These are phyloP conservation scores for Nyssa sinensis DNA, from an alignment of 148 eudicot species.

Conservation along the genomic window DNA sequence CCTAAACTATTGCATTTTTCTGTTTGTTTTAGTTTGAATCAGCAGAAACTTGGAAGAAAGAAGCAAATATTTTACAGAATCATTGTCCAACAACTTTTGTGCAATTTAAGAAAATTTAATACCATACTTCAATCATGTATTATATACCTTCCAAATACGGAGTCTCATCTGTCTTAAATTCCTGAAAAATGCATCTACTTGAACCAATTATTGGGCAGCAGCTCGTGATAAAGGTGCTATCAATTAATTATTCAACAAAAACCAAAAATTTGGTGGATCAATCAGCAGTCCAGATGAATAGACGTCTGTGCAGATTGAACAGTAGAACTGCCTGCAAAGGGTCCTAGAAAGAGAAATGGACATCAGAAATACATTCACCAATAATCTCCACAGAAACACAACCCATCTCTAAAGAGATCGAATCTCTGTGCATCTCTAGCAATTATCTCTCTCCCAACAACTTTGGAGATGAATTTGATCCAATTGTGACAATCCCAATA, in stretches of 20 bases:
- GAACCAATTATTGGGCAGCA: neutral
- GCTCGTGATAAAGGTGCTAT: neutral
- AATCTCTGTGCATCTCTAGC: slow-evolving; percentile 47
- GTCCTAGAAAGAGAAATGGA: neutral
- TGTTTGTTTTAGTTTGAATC: neutral
- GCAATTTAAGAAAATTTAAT: neutral
- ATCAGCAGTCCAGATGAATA: neutral
- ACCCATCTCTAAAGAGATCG: slow-evolving; percentile 47
- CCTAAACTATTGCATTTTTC: neutral
- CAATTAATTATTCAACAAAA: neutral
- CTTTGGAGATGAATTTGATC: slow-evolving; percentile 36
- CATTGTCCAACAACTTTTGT: neutral
- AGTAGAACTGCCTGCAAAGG: neutral
- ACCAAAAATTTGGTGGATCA: neutral
- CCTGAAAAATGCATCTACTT: neutral
- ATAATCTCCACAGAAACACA: slow-evolving; percentile 15
- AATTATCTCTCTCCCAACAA: slow-evolving; percentile 37
- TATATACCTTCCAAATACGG: neutral
- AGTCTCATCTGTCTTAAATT: neutral
- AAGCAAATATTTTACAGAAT: neutral
- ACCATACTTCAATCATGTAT: neutral
- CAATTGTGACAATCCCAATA: slow-evolving; percentile 52
- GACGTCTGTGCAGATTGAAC: neutral
- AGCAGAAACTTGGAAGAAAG: neutral
- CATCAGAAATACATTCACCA: neutral